Evolutionary conservation across 1,284 basidiomycete species (phyloP), one percentile per base, ranked within the genome.

Genomic region (Pulveroboletus sp.): DNA sequence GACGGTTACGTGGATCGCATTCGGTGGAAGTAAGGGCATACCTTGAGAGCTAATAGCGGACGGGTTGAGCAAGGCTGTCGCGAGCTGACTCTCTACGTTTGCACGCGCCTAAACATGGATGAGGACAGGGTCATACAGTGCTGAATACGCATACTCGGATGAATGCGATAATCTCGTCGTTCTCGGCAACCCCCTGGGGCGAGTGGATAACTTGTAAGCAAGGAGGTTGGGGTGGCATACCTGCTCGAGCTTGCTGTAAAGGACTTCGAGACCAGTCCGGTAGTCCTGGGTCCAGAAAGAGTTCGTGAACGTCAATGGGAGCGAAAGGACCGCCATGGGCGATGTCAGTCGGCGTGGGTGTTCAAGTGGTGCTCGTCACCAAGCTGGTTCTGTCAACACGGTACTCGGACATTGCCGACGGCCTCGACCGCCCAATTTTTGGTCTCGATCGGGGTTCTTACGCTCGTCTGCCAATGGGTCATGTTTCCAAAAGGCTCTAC

Each of bases 281-380:
- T 93, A 93, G 75, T 94, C 91, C 69, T 91, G 86, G 11, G 92
- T 83, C 93, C 93, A 95, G 77, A 95, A 95, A 39, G 91, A 93
- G 73, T 95, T 95, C 60, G 81, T 83, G 71, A 95, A 95, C 21
- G 82, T 83, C 61, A 91, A 78, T 33, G 93, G 93, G 65, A 95
- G 82, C 40, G 91, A 90, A 60, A 95, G 75, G 61, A 91, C 88
- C 61, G 91, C 88, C 91, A 93, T 93, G 62, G 48, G 26, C 48
- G 48, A 26, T 29, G 44, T 4, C 26, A 12, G 52, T 39, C 32
- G 43, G 37, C 39, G 56, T 63, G 51, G 39, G 58, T 48, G 65
- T 50, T 48, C 82, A 84, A 63, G 63, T 45, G 33, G 56, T 29
- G 52, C 26, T 19, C 24, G 51, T 52, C 41, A 43, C 51, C 44